phyloP scores from a whole-genome alignment of 2,329 filamentous ascomycete species.

The Colletotrichum sp. region DNA sequence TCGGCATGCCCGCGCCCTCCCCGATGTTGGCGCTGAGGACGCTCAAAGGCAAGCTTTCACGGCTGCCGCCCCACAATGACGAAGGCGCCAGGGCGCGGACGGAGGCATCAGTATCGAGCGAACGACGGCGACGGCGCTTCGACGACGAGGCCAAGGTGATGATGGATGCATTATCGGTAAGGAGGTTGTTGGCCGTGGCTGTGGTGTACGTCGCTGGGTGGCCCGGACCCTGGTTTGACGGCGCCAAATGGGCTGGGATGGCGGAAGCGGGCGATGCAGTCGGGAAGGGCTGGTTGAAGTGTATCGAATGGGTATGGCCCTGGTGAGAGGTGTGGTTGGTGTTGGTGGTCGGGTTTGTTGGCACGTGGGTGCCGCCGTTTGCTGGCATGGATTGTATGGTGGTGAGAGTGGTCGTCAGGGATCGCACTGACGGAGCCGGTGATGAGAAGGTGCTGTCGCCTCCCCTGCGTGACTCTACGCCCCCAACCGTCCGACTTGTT shows the following conservation, averaged over 20 bases:
- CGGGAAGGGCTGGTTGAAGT: conserved; percentile 71
- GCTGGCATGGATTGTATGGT: conserved; percentile 75
- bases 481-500: conserved; percentile 74
- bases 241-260: conserved; percentile 72
- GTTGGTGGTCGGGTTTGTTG: conserved; percentile 34
- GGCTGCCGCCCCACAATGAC: conserved; percentile 81
- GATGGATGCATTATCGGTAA: conserved; percentile 87
- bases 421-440: conserved; percentile 80
- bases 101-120: conserved; percentile 85
- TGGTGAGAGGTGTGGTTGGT: conserved; percentile 41
- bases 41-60: conserved; percentile 80
- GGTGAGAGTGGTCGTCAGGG: conserved; percentile 82
- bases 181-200: conserved; percentile 81
- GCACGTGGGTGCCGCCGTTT: conserved; percentile 32
- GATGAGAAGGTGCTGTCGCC: conserved; percentile 82
- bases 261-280: conserved; percentile 71
- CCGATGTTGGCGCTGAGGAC: conserved; percentile 77
- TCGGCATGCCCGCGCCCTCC: conserved; percentile 41
- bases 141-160: conserved; percentile 84
- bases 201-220: conserved; percentile 75
- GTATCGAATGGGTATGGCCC: conserved; percentile 52
- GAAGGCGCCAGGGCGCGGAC: conserved; percentile 84
- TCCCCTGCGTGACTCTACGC: conserved; percentile 71
- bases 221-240: conserved; percentile 43
- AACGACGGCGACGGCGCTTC: conserved; percentile 77